phyloP scores from a whole-genome alignment of 176 grass and related monocot species.

The Chloris gayana region DNA sequence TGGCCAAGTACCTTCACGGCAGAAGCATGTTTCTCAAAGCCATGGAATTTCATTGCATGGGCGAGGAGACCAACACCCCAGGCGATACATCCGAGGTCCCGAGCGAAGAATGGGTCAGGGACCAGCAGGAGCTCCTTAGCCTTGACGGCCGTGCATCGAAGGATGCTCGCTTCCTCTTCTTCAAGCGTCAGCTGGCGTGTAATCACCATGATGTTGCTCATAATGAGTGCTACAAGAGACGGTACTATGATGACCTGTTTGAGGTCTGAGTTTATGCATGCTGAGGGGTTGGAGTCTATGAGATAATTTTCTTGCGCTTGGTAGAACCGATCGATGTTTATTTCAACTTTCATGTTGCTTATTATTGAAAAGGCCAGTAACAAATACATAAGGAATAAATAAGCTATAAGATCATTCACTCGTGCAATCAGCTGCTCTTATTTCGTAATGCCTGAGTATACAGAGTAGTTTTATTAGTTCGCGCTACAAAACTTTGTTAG shows the following conservation, averaged over 20 bases:
- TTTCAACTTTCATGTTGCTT: background rate
- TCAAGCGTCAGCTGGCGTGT: background rate
- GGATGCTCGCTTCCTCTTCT: conserved; percentile 35
- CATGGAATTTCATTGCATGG: conserved; percentile 46
- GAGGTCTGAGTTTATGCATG: background rate
- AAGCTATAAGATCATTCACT: no score
- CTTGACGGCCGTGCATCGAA: conserved; percentile 16
- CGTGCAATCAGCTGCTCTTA: no score
- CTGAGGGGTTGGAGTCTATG: background rate
- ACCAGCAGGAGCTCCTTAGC: conserved; percentile 25
- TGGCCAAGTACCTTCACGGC: conserved; percentile 40
- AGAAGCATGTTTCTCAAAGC: conserved; percentile 29
- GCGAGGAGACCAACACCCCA: background rate
- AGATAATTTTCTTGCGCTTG: background rate
- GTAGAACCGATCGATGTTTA: background rate
- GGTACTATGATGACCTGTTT: conserved; percentile 19
- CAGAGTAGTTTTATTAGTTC: no score
- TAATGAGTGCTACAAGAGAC: background rate
- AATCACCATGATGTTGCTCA: conserved; percentile 1
- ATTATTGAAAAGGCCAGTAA: background rate
- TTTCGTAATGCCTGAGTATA: no score
- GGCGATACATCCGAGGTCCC: background rate
- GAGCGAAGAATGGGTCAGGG: background rate
- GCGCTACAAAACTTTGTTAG: background rate
- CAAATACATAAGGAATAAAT: no score